Evolutionary conservation across 441 rosid species (phyloP).

Genomic region (Rhodomyrtus psidioides): DNA sequence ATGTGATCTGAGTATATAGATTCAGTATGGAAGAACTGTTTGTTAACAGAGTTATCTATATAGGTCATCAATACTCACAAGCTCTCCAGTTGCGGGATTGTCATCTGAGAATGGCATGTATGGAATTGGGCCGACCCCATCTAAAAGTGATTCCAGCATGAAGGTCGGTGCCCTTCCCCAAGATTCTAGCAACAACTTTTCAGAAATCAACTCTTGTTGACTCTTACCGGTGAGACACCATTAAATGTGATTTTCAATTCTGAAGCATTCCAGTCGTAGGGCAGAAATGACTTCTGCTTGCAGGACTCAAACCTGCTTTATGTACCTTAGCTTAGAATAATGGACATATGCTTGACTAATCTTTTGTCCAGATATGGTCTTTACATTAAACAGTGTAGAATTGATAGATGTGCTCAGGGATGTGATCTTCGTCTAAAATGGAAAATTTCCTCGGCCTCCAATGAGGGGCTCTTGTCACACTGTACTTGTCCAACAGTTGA

Average conservation of each 20-base stretch:
- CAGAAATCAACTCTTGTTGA: constrained; percentile 2
- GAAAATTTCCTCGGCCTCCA: neutral
- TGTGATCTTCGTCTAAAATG: neutral
- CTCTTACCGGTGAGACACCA: neutral
- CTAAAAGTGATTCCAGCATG: constrained; percentile 50
- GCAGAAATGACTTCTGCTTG: neutral
- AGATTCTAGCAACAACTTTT: constrained; percentile 1
- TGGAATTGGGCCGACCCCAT: constrained; percentile 52
- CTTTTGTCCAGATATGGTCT: neutral
- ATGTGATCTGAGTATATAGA: neutral
- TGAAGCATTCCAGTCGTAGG: neutral
- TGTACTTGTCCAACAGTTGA: neutral
- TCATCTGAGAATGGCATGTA: constrained; percentile 64
- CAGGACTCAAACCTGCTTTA: neutral
- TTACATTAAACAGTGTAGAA: neutral
- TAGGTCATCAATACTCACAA: constrained; percentile 52
- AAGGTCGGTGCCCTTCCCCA: constrained; percentile 42
- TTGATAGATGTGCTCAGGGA: neutral
- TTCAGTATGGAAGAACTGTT: neutral
- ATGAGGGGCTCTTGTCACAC: neutral
- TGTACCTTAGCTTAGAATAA: neutral
- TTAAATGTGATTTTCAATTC: neutral
- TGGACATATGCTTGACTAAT: neutral
- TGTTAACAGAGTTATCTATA: constrained; percentile 4
- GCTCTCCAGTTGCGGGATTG: constrained; percentile 34